Evolutionary conservation across 768 basidiomycete genomes (phyloP).

Genomic region (Russula abietina): DNA sequence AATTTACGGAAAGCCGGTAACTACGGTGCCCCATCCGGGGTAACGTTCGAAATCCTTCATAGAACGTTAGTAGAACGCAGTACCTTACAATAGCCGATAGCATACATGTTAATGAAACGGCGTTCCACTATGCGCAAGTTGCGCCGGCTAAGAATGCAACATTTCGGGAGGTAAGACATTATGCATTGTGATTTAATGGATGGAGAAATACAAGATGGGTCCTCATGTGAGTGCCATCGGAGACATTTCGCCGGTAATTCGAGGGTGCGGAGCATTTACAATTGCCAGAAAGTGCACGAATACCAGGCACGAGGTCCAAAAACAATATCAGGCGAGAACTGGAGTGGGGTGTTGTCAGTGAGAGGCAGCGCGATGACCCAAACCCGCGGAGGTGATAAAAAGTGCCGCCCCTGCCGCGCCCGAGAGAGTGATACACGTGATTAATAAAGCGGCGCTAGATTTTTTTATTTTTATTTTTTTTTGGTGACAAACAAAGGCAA

Average conservation of each 20-base stretch:
- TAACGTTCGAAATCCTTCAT: background rate
- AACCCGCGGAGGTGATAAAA: conserved; percentile 3
- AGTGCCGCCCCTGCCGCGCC: background rate
- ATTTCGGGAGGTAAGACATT: background rate
- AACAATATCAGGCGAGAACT: background rate
- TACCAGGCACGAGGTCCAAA: background rate
- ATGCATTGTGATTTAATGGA: background rate
- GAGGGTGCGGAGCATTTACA: background rate
- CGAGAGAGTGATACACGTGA: background rate
- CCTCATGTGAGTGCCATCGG: conserved; percentile 1
- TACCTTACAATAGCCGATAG: conserved; percentile 1
- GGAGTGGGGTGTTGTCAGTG: background rate
- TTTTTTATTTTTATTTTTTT: background rate
- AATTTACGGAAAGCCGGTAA: conserved; percentile 14
- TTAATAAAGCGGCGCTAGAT: background rate
- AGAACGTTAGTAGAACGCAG: conserved; percentile 2
- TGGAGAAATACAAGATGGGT: background rate
- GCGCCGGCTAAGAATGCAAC: background rate
- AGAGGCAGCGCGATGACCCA: conserved; percentile 1
- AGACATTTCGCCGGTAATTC: conserved; percentile 6
- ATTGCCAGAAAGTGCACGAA: background rate
- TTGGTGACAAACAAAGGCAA: background rate
- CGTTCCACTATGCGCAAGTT: conserved; percentile 15
- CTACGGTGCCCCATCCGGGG: background rate
- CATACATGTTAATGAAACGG: conserved; percentile 17